phyloP scores from a whole-genome alignment of 345 rosid genomes.

The Sisymbrium irio region DNA sequence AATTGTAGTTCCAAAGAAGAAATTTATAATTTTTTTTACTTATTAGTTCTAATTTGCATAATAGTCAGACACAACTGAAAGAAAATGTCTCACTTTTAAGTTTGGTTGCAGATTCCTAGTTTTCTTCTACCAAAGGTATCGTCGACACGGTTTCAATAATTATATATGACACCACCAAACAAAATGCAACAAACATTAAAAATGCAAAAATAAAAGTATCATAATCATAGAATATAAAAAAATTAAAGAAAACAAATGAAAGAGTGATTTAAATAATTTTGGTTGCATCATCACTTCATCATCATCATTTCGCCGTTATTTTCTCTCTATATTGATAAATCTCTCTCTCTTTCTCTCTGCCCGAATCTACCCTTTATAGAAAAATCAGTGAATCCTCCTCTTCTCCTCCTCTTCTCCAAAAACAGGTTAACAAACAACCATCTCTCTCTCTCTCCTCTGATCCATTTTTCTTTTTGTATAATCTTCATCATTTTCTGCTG shows the following conservation, averaged over 20 bases:
- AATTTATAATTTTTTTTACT: too few species aligned
- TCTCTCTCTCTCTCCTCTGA: background rate
- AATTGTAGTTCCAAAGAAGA: too few species aligned
- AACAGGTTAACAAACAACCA: conserved; percentile 20
- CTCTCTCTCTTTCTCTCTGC: conserved; percentile 17
- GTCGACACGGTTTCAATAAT: background rate
- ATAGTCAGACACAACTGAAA: background rate
- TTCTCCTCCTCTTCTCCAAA: conserved; percentile 4
- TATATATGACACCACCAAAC: background rate
- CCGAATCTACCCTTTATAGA: conserved; percentile 12
- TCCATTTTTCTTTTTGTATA: background rate
- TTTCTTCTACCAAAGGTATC: background rate
- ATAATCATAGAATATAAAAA: background rate
- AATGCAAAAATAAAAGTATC: background rate
- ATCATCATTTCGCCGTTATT: conserved; percentile 2
- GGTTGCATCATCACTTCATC: background rate
- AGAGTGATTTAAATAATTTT: background rate
- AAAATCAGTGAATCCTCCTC: conserved; percentile 14
- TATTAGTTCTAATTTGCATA: too few species aligned
- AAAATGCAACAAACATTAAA: background rate
- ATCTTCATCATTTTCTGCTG: background rate
- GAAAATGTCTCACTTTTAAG: background rate
- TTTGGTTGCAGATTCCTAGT: background rate
- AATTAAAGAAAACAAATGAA: background rate
- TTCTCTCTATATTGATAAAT: background rate